Percentiles rank a stretch among this genome's conserved stretches.
phyloP scores from a whole-genome alignment of 148 eudicot genomes.

The Pharnaceum exiguum region DNA sequence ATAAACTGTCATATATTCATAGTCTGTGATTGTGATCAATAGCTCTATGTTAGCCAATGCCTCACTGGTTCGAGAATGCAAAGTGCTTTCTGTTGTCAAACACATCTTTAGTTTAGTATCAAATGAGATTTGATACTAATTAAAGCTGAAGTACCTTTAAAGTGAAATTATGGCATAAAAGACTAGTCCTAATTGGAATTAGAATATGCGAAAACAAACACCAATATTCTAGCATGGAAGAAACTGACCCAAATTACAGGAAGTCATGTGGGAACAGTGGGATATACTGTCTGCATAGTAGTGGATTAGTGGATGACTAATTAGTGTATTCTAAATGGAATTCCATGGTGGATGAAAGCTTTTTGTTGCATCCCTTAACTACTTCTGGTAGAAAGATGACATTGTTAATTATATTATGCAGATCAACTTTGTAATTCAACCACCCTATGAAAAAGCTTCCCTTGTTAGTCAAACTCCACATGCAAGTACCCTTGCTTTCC shows the following conservation, averaged over 20 bases:
- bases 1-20: neutral
- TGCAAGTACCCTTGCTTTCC: constrained; percentile 23
- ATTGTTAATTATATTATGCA: constrained; percentile 5
- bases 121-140: too few relatives aligned
- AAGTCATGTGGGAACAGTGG: constrained; percentile 3
- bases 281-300: neutral
- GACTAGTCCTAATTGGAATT: too few relatives aligned
- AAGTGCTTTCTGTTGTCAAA: too few relatives aligned
- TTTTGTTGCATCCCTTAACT: constrained; percentile 17
- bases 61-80: too few relatives aligned
- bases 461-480: constrained; percentile 41
- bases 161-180: too few relatives aligned
- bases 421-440: constrained; percentile 32
- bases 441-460: constrained; percentile 24
- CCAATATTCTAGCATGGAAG: neutral
- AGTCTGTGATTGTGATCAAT: too few relatives aligned
- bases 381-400: constrained; percentile 22
- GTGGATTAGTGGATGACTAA: neutral
- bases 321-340: constrained; percentile 28
- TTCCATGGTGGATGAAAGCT: constrained; percentile 31
- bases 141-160: too few relatives aligned
- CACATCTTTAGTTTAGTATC: too few relatives aligned
- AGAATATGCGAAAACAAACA: too few relatives aligned
- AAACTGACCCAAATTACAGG: constrained; percentile 10
- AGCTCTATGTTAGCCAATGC: too few relatives aligned